Evolutionary conservation across 2,329 filamentous ascomycete genomes (phyloP).

Genomic region (Fusarium mundagurra): DNA sequence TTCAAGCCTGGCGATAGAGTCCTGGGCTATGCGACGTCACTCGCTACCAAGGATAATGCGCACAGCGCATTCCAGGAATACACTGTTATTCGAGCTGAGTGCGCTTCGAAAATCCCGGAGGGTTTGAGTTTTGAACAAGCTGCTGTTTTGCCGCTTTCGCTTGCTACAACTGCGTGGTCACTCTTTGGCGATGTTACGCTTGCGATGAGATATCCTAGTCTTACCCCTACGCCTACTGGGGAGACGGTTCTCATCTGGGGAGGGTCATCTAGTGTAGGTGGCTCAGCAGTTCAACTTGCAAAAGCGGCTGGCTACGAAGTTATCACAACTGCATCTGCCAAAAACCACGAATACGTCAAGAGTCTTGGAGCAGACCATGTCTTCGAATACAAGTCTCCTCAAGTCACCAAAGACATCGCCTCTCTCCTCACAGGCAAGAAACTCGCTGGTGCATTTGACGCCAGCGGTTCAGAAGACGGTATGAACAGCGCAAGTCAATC

Average conservation of each 20-base stretch:
- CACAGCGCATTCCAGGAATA: conserved; percentile 34
- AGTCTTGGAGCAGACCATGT: conserved; percentile 55
- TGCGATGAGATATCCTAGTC: conserved; percentile 10
- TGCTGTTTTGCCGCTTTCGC: conserved; percentile 33
- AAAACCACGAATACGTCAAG: conserved; percentile 56
- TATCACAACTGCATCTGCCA: conserved; percentile 53
- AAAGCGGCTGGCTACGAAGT: conserved; percentile 57
- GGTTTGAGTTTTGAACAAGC: conserved; percentile 32
- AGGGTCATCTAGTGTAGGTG: conserved; percentile 59
- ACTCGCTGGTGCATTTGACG: conserved; percentile 15
- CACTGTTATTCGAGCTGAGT: conserved; percentile 12
- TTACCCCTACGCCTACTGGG: background rate
- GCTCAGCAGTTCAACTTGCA: conserved; percentile 57
- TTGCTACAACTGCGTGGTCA: conserved; percentile 33
- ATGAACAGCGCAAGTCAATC: conserved; percentile 2
- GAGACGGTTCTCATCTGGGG: conserved; percentile 53
- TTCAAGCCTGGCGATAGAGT: conserved; percentile 39
- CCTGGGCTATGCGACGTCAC: conserved; percentile 42
- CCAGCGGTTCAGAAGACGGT: conserved; percentile 9
- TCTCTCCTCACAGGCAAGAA: background rate
- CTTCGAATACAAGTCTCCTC: conserved; percentile 55
- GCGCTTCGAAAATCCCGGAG: conserved; percentile 31
- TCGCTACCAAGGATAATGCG: conserved; percentile 43
- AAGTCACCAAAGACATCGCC: conserved; percentile 27
- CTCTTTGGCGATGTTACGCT: conserved; percentile 33